phyloP scores from a whole-genome alignment of 441 rosid genomes.

The Adansonia grandidieri region DNA sequence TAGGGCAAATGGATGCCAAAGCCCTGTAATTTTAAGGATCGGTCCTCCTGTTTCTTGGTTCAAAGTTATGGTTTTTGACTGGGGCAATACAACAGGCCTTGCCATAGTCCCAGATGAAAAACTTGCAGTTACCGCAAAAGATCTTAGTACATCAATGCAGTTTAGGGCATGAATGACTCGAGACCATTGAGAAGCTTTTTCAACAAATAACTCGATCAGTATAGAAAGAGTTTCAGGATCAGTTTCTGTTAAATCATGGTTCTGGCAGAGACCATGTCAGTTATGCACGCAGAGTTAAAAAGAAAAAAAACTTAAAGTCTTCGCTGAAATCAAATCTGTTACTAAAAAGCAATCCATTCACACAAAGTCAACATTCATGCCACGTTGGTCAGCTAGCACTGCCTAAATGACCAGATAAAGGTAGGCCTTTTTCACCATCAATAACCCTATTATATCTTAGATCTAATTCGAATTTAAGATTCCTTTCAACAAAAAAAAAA shows the following conservation, averaged over 20 bases:
- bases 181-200: slow-evolving; percentile 78
- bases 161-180: slow-evolving; percentile 73
- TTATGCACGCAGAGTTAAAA: slow-evolving; percentile 13
- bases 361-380: neutral
- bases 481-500: neutral
- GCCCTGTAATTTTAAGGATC: slow-evolving; percentile 66
- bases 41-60: slow-evolving; percentile 58
- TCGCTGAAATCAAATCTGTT: neutral
- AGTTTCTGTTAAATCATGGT: slow-evolving; percentile 72
- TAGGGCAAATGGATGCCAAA: slow-evolving; percentile 95
- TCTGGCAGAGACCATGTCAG: slow-evolving; percentile 50
- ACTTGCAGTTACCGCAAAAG: slow-evolving; percentile 70
- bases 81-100: slow-evolving; percentile 68
- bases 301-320: slow-evolving; percentile 14
- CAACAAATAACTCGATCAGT: slow-evolving; percentile 76
- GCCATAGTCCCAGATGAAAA: slow-evolving; percentile 69
- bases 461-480: neutral
- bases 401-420: neutral
- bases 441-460: neutral
- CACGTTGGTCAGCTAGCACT: neutral
- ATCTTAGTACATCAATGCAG: slow-evolving; percentile 77
- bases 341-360: slow-evolving; percentile 9
- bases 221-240: slow-evolving; percentile 82
- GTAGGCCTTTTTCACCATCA: neutral
- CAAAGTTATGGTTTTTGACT: slow-evolving; percentile 39